Percentiles rank a stretch among this genome's conserved stretches.
Conservation (phyloP, 768 basidiomycete species). For the Dentipellis sp. region DNA sequence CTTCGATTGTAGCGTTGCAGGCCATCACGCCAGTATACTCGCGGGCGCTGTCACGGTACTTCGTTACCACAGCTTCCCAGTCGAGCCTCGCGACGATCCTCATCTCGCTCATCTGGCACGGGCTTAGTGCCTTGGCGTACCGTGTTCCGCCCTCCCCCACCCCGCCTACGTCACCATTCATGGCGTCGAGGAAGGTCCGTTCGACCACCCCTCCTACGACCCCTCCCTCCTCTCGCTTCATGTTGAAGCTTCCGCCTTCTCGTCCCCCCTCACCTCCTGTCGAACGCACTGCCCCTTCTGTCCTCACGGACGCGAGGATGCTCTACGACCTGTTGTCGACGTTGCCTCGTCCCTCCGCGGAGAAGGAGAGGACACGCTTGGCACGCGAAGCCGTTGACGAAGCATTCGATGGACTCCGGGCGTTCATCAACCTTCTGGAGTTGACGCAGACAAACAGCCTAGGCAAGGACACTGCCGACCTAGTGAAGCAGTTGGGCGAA, state of each 20-base stretch:
- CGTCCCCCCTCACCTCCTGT: conserved; percentile 57
- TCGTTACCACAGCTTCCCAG: conserved; percentile 44
- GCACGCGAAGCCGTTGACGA: conserved; percentile 81
- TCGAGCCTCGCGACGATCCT: conserved; percentile 57
- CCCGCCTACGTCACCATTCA: conserved; percentile 21
- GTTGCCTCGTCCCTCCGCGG: conserved; percentile 52
- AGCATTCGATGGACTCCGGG: conserved; percentile 56
- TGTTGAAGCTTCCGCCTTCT: conserved; percentile 55
- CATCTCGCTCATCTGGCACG: conserved; percentile 68
- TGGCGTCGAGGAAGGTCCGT: conserved; percentile 21
- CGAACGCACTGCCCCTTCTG: conserved; percentile 25
- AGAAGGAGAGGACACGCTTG: conserved; percentile 37
- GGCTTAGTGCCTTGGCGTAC: conserved; percentile 60
- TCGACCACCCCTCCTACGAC: conserved; percentile 43
- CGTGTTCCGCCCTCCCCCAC: conserved; percentile 34
- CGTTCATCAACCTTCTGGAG: conserved; percentile 50
- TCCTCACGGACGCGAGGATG: conserved; percentile 49
- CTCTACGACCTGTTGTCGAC: conserved; percentile 51
- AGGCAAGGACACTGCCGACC: conserved; percentile 5
- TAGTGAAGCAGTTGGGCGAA: conserved; percentile 22
- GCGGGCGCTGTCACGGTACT: conserved; percentile 47
- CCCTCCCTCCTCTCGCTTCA: conserved; percentile 50
- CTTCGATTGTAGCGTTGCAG: conserved; percentile 52
- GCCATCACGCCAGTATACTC: conserved; percentile 37
- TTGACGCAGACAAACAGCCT: conserved; percentile 15